phyloP scores from a whole-genome alignment of 202 grass and related monocot species.

The Cymbopogon flexuosus region DNA sequence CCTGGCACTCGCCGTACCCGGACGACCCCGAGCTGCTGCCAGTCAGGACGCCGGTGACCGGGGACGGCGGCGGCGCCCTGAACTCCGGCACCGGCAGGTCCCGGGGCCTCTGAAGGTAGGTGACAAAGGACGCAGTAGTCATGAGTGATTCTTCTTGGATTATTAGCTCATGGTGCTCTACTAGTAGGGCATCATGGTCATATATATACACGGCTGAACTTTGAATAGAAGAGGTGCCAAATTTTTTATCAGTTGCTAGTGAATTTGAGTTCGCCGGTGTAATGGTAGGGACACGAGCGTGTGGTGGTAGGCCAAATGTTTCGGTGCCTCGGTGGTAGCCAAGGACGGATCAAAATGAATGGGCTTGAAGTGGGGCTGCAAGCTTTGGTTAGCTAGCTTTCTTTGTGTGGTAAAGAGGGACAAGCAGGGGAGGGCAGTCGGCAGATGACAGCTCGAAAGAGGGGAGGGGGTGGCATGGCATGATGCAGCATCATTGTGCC shows the following conservation, averaged over 20 bases:
- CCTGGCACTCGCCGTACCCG: constrained; percentile 23
- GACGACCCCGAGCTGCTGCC: constrained; percentile 34
- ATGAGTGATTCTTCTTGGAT: constrained; percentile 11
- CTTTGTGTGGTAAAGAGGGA: constrained; percentile 22
- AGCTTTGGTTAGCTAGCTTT: constrained; percentile 10
- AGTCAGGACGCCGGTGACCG: constrained; percentile 41
- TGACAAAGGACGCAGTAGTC: constrained; percentile 21
- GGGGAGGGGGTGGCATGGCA: background rate
- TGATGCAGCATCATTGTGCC: constrained; percentile 49
- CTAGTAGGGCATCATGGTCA: background rate
- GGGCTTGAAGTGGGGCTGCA: background rate
- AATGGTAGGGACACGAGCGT: background rate
- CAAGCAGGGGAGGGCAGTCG: background rate
- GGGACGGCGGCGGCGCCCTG: constrained; percentile 59
- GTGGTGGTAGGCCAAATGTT: background rate
- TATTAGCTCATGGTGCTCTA: background rate
- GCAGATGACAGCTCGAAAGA: constrained; percentile 46
- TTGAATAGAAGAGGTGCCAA: background rate
- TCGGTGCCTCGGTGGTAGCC: background rate
- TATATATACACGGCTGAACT: background rate
- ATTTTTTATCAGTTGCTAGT: background rate
- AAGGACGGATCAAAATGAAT: background rate
- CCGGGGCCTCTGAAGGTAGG: constrained; percentile 29
- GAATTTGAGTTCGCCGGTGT: background rate
- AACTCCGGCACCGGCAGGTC: constrained; percentile 44